These are phyloP conservation scores for Aotearoamyces nothofagi DNA, from an alignment of 2,329 filamentous ascomycete species.

Conservation along the genomic window DNA sequence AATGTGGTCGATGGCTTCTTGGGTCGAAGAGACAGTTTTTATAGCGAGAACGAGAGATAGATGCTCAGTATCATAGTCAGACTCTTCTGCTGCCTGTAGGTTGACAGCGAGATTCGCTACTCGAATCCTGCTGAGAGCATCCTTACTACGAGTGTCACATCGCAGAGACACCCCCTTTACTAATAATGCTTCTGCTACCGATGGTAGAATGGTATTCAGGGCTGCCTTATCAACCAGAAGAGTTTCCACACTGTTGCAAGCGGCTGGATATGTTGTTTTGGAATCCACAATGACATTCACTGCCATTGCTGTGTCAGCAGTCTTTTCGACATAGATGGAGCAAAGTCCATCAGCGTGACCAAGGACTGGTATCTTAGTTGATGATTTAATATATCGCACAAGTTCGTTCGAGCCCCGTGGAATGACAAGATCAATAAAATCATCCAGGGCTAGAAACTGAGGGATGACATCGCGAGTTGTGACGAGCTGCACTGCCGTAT, in stretches of 20 bases:
- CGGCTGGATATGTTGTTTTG: slow-evolving; percentile 88
- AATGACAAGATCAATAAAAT: slow-evolving; percentile 87
- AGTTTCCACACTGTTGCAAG: slow-evolving; percentile 90
- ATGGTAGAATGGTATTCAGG: slow-evolving; percentile 50
- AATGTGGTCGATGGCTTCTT: slow-evolving; percentile 73
- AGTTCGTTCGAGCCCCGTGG: slow-evolving; percentile 40
- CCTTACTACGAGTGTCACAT: slow-evolving; percentile 59
- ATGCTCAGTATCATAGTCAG: slow-evolving; percentile 81
- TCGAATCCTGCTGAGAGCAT: slow-evolving; percentile 37
- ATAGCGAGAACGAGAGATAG: slow-evolving; percentile 72
- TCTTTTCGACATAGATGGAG: slow-evolving; percentile 66
- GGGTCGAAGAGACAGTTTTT: slow-evolving; percentile 55
- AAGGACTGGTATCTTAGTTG: slow-evolving; percentile 87
- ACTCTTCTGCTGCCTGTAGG: slow-evolving; percentile 49
- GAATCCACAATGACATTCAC: slow-evolving; percentile 71
- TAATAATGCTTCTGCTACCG: slow-evolving; percentile 58
- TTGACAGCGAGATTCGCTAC: slow-evolving; percentile 25
- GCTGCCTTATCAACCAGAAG: slow-evolving; percentile 68
- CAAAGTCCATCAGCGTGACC: slow-evolving; percentile 94
- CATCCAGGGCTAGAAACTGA: slow-evolving; percentile 71
- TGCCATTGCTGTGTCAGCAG: slow-evolving; percentile 59
- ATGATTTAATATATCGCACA: slow-evolving; percentile 62
- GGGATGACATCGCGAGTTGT: slow-evolving; percentile 84
- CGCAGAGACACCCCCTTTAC: slow-evolving; percentile 66
- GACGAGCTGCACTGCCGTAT: slow-evolving; percentile 81